Conservation (phyloP, 1,139 yeast species). For the Saccharomyces hybrid region DNA sequence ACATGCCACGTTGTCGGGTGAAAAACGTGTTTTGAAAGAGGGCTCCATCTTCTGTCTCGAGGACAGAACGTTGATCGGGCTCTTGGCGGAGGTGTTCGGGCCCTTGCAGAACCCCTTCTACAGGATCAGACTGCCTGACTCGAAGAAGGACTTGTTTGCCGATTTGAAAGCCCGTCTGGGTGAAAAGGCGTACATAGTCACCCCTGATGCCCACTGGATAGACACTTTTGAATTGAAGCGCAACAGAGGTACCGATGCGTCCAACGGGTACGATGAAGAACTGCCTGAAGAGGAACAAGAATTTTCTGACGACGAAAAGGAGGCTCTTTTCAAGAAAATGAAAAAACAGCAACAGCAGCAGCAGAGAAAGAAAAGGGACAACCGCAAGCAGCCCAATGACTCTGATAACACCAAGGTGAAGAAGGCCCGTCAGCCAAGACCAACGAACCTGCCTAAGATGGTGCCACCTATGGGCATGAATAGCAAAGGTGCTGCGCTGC, state of each 20-base stretch:
- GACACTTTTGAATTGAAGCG: slow-evolving; percentile 65
- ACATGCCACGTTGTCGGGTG: slow-evolving; percentile 74
- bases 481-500: not conserved
- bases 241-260: slow-evolving; percentile 85
- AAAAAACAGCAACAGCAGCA: slow-evolving; percentile 38
- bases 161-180: slow-evolving; percentile 46
- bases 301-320: slow-evolving; percentile 87
- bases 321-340: slow-evolving; percentile 37
- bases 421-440: not conserved
- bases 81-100: slow-evolving; percentile 84
- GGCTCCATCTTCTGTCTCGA: slow-evolving; percentile 73
- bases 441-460: not conserved
- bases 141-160: slow-evolving; percentile 34
- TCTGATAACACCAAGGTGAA: not conserved
- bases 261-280: slow-evolving; percentile 92
- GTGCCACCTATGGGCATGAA: not conserved
- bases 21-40: slow-evolving; percentile 73
- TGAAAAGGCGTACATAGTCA: slow-evolving; percentile 61
- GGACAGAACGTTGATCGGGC: slow-evolving; percentile 69
- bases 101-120: slow-evolving; percentile 78
- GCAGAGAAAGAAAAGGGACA: slow-evolving; percentile 6
- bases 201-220: slow-evolving; percentile 70
- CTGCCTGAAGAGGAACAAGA: slow-evolving; percentile 89
- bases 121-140: slow-evolving; percentile 56
- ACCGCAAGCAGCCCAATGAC: slow-evolving; percentile 1